phyloP scores from a whole-genome alignment of 768 basidiomycete genomes.

The Boletus vinaceobasis region DNA sequence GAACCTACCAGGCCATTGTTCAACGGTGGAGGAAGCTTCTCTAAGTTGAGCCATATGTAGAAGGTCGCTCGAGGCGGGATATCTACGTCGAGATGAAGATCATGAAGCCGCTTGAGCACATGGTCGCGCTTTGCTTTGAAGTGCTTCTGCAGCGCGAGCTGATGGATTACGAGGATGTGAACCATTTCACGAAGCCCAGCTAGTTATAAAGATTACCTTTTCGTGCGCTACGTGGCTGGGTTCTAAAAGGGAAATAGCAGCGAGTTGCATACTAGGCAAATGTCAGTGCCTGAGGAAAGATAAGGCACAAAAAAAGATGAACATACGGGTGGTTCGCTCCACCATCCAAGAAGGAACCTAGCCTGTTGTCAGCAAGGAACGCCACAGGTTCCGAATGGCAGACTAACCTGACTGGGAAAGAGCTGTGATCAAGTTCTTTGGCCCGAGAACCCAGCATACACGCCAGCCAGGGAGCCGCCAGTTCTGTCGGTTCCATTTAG shows the following conservation, averaged over 20 bases:
- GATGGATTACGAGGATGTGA: neutral
- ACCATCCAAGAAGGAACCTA: conserved; percentile 88
- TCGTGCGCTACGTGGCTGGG: conserved; percentile 65
- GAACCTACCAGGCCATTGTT: conserved; percentile 77
- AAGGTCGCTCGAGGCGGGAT: conserved; percentile 81
- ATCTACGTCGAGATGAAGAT: conserved; percentile 73
- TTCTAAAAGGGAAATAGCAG: conserved; percentile 81
- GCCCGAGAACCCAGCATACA: conserved; percentile 90
- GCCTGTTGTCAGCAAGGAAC: neutral
- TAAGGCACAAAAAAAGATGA: neutral
- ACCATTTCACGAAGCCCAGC: neutral
- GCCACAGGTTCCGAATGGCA: neutral
- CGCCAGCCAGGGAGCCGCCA: conserved; percentile 96
- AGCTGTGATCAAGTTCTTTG: conserved; percentile 83
- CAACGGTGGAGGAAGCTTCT: conserved; percentile 71
- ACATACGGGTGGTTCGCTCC: conserved; percentile 90
- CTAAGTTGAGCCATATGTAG: conserved; percentile 92
- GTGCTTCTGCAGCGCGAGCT: conserved; percentile 82
- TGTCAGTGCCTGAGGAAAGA: neutral
- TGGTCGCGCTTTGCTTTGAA: conserved; percentile 92
- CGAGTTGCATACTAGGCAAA: conserved; percentile 68
- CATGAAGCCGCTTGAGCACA: conserved; percentile 75
- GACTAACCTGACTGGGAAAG: conserved; percentile 79
- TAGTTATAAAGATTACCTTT: conserved; percentile 42
- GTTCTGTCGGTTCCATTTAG: conserved; percentile 50